Evolutionary conservation across 164 flowering plant species (phyloP), one percentile per base, ranked within the genome.

Genomic region (Chimonanthus salicifolius): DNA sequence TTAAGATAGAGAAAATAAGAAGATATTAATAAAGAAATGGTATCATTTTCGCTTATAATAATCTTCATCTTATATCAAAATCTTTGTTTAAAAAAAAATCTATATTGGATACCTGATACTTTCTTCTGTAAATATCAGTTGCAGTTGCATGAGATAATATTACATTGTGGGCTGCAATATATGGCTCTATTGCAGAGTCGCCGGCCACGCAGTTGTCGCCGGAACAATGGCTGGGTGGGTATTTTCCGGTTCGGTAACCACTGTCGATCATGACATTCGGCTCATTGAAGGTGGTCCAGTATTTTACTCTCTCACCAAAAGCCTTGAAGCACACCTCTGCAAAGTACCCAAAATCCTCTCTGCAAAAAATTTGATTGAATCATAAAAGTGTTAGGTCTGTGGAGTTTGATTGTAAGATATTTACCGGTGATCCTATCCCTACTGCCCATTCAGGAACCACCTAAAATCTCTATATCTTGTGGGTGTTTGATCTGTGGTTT

Each of bases 241-340:
- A 71, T 44, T 1, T 7, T 7, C 73, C 73, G 2, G 65, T 58
- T 15, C 15, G 49, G 73, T 71, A 71, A 46, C 73, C 65, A 6
- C 3, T 3, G 3, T 46, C n/a, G 3, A 71, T 50, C 66, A 71
- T n/a, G 33, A 71, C 15, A 21, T 44, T 60, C 4, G 73, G 73
- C 66, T 71, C 73, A 60, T 71, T 71, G 51, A 71, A 46, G 48
- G 73, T 71, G 44, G 50, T 18, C 73, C 73, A 71, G 51, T 71
- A 71, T 62, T 71, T 71, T 7, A 71, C 73, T 47, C 66, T 71
- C 5, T 71, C 73, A 7, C 73, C 73, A 71, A 71, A 71, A 46
- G 20, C 21, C 66, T 62, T 58, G 51, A 71, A 71, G 47, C 73
- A 71, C 3, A 71, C 64, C 44, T 71, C 73, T 0, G 73, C 65